Evolutionary conservation across 176 grass and related monocot genomes (phyloP).

Genomic region (Oryza meyeriana): DNA sequence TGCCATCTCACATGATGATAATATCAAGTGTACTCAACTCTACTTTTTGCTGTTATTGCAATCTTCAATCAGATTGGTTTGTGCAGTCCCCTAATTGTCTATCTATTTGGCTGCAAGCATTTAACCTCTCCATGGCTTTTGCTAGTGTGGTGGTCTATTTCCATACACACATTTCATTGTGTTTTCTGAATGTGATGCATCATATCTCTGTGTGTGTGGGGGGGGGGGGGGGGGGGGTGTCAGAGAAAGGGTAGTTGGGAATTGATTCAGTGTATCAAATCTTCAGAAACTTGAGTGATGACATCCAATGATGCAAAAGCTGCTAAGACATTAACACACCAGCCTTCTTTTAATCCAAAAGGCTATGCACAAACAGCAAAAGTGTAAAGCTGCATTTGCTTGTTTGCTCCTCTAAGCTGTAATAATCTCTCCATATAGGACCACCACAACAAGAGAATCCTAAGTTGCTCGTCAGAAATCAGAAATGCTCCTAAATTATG

Average conservation of each 20-base stretch:
- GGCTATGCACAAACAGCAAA: not conserved
- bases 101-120: not conserved
- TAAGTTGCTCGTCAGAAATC: constrained; percentile 18
- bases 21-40: not conserved
- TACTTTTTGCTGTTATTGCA: not conserved
- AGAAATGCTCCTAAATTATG: not conserved
- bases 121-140: not conserved
- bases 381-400: not conserved
- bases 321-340: not conserved
- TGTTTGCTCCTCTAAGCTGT: not conserved
- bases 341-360: constrained; percentile 11
- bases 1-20: constrained; percentile 3
- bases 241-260: not conserved
- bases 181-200: not conserved
- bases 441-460: constrained; percentile 8
- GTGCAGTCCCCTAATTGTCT: not conserved
- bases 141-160: not conserved
- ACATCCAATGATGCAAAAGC: constrained; percentile 31
- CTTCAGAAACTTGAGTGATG: not conserved
- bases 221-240: not conserved
- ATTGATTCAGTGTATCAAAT: not conserved
- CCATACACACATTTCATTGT: too few species aligned
- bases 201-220: not conserved
- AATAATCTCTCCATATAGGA: not conserved
- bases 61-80: not conserved